Percentiles rank a stretch among this genome's conserved stretches.
These are phyloP conservation scores for Aspergillus affinis DNA, from an alignment of 495 filamentous ascomycete genomes.

Conservation along the genomic window DNA sequence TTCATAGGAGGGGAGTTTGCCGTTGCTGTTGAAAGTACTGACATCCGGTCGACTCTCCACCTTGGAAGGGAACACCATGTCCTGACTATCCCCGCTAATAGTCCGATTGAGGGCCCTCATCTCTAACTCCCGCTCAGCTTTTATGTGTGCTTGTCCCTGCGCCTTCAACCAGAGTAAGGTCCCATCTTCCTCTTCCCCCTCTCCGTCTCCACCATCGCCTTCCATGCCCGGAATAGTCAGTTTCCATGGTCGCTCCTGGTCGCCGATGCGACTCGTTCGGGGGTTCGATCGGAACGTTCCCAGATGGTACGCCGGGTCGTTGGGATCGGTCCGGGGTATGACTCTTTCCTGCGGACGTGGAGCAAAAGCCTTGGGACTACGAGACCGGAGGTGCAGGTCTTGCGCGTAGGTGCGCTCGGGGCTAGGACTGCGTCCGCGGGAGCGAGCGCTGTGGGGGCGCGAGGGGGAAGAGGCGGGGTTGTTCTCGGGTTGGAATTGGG, in stretches of 20 bases:
- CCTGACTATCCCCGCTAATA: neutral
- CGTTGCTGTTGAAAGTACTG: neutral
- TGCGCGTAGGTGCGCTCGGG: slow-evolving; percentile 22
- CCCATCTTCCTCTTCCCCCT: neutral
- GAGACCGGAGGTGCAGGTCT: slow-evolving; percentile 29
- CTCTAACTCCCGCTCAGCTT: neutral
- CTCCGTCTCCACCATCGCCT: slow-evolving; percentile 3
- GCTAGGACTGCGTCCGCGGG: slow-evolving; percentile 16
- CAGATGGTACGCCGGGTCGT: slow-evolving; percentile 27
- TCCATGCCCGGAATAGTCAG: slow-evolving; percentile 28
- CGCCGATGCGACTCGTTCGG: slow-evolving; percentile 27
- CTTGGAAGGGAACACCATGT: neutral
- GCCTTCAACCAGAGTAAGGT: neutral
- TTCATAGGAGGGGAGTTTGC: slow-evolving; percentile 20
- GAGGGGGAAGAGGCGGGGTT: slow-evolving; percentile 6
- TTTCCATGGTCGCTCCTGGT: slow-evolving; percentile 33
- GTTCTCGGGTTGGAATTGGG: slow-evolving; percentile 5
- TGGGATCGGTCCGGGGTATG: slow-evolving; percentile 22
- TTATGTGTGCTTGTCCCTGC: neutral
- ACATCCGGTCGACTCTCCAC: slow-evolving; percentile 11
- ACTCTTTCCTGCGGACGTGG: slow-evolving; percentile 17
- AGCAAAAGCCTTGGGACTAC: slow-evolving; percentile 25
- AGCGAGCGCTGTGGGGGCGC: slow-evolving; percentile 16
- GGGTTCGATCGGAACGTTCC: slow-evolving; percentile 27
- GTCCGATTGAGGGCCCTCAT: neutral